Conservation (phyloP, 345 rosid species). For the Durio zibethinus region DNA sequence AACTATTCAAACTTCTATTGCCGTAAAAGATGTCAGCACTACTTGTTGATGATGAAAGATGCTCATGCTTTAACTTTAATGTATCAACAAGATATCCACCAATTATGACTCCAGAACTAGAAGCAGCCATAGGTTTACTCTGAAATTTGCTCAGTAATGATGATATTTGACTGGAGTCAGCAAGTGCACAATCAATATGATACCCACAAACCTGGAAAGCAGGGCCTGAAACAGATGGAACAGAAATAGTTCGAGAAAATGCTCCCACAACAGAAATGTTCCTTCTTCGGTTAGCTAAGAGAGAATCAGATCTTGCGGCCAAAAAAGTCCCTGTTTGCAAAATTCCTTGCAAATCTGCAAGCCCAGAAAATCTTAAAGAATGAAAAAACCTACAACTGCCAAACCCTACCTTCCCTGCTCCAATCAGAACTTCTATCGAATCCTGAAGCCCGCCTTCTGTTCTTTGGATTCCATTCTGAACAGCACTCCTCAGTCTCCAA, state of each 20-base stretch:
- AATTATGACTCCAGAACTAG: constrained; percentile 38
- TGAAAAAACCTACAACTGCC: constrained; percentile 54
- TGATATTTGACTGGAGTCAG: constrained; percentile 30
- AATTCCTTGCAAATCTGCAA: constrained; percentile 44
- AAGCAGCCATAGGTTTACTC: constrained; percentile 51
- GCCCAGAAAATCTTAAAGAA: constrained; percentile 34
- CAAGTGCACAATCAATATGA: constrained; percentile 61
- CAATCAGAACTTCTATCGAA: constrained; percentile 46
- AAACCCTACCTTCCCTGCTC: constrained; percentile 50
- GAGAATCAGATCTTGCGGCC: constrained; percentile 56
- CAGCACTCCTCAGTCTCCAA: constrained; percentile 47
- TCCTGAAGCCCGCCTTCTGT: constrained; percentile 41
- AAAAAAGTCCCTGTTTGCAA: constrained; percentile 42
- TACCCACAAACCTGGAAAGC: constrained; percentile 83
- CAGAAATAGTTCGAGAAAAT: constrained; percentile 69
- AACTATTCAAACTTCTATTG: constrained; percentile 26
- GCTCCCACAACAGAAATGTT: constrained; percentile 79
- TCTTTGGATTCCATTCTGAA: constrained; percentile 46
- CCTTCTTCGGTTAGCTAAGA: constrained; percentile 48
- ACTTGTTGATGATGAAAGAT: constrained; percentile 21
- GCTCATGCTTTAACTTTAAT: constrained; percentile 34
- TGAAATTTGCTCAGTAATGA: constrained; percentile 23
- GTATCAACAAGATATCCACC: constrained; percentile 33
- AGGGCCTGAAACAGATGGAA: constrained; percentile 90
- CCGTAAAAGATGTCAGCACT: constrained; percentile 25